phyloP scores from a whole-genome alignment of 2,329 filamentous ascomycete genomes.

The Triangularia verruculosa region DNA sequence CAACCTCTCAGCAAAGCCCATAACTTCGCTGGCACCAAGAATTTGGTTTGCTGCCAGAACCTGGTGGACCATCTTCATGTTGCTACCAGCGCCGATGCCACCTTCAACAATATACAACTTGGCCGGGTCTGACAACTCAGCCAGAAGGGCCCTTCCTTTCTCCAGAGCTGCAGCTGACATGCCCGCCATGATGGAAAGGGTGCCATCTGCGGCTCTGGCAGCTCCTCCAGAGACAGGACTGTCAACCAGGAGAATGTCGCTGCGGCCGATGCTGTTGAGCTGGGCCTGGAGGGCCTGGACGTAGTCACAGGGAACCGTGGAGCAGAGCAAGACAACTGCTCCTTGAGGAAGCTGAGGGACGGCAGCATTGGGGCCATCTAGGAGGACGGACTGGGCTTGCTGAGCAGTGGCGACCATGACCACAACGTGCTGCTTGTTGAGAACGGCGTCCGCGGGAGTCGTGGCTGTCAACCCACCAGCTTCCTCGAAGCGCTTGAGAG shows the following conservation, averaged over 20 bases:
- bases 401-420: conserved; percentile 74
- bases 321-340: conserved; percentile 64
- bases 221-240: conserved; percentile 71
- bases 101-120: conserved; percentile 64
- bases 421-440: conserved; percentile 58
- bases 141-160: conserved; percentile 56
- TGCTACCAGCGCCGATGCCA: conserved; percentile 57
- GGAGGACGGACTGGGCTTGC: conserved; percentile 64
- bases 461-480: conserved; percentile 60
- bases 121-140: conserved; percentile 57
- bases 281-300: conserved; percentile 58
- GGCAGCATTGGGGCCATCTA: conserved; percentile 55
- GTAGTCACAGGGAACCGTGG: conserved; percentile 67
- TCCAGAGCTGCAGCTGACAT: conserved; percentile 55
- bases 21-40: conserved; percentile 55
- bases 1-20: conserved; percentile 56
- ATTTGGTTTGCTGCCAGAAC: conserved; percentile 63
- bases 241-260: conserved; percentile 67
- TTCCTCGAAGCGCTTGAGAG: conserved; percentile 61
- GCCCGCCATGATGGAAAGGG: conserved; percentile 72
- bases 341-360: conserved; percentile 49
- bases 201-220: conserved; percentile 65
- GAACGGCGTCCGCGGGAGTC: conserved; percentile 60
- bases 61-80: conserved; percentile 64
- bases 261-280: conserved; percentile 52